These are phyloP conservation scores for Pyrus communis DNA, from an alignment of 306 rosid genomes.

Conservation along the genomic window DNA sequence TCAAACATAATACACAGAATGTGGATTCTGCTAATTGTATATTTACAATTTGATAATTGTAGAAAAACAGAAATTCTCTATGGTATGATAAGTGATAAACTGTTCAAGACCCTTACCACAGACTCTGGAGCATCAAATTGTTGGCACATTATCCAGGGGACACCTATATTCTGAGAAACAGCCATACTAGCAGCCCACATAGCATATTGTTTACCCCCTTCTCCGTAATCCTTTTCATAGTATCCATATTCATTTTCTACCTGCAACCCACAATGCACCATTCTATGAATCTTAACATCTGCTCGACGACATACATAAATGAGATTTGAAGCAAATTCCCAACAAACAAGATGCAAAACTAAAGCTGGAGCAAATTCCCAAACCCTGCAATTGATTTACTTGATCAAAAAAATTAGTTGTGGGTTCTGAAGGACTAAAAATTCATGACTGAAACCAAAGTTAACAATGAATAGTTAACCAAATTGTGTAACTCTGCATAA, in stretches of 20 bases:
- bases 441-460: neutral
- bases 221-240: constrained; percentile 67
- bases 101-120: constrained; percentile 47
- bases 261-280: constrained; percentile 35
- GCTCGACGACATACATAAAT: constrained; percentile 2
- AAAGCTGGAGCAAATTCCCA: neutral
- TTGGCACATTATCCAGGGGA: constrained; percentile 97
- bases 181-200: constrained; percentile 95
- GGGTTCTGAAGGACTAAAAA: neutral
- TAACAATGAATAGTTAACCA: neutral
- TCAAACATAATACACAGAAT: neutral
- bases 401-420: neutral
- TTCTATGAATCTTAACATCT: constrained; percentile 4
- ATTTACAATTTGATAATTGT: neutral
- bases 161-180: constrained; percentile 74
- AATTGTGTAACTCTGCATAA: neutral
- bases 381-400: neutral
- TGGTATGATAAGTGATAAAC: neutral
- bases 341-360: neutral
- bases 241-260: constrained; percentile 89
- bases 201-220: constrained; percentile 76
- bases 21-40: neutral
- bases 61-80: neutral
- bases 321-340: neutral
- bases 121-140: constrained; percentile 94